Base-by-base conservation (phyloP, 129 eudicot genomes). In the Calendula officinalis region DNA sequence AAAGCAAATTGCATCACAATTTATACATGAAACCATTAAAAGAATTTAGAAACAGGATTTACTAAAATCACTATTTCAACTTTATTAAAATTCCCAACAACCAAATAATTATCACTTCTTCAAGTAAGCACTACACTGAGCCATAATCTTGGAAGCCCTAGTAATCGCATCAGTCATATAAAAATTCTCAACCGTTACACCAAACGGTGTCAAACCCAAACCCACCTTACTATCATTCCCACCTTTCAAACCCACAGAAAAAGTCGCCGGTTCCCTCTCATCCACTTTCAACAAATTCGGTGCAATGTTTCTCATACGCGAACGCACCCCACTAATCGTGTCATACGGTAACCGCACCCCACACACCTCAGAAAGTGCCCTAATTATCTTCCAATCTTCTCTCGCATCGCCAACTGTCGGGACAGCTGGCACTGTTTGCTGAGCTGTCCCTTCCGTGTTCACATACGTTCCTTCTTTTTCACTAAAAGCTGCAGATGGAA, bases 91-190 rank as follows among this genome's bases (percentile, higher is more conserved):
- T 30, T 54, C 48, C 52, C 57, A 16, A 49, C 40, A 7, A 41
- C 37, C 76, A 42, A 22, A 22, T 2, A 22, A 22, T 22, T 2
- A 51, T 52, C 64, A 44, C 66, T 88, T 88, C 72, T 79, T 88
- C 82, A 87, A 80, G 82, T 80, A 55, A 0, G 99, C 84, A 66
- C 91, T 85, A 71, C 99, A 92, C 59, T 92, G 99, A 41, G 99
- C 99, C 99, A 92, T 92, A 16, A 92, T 85, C 86, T 88, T 92
- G 2, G 99, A 92, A 27, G 99, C 99, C 79, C 99, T 77, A 0
- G 96, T 88, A 10, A 92, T 88, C 3, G 99, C 74, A 74, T 92
- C 96, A 0, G 99, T 92, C 99, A 92, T 92, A 44, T 88, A 92
- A 62, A 92, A 92, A 35, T 92, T 92, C 64, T 88, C 97, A 3